phyloP scores from a whole-genome alignment of 495 filamentous ascomycete species.

The Cairneyella variabilis region DNA sequence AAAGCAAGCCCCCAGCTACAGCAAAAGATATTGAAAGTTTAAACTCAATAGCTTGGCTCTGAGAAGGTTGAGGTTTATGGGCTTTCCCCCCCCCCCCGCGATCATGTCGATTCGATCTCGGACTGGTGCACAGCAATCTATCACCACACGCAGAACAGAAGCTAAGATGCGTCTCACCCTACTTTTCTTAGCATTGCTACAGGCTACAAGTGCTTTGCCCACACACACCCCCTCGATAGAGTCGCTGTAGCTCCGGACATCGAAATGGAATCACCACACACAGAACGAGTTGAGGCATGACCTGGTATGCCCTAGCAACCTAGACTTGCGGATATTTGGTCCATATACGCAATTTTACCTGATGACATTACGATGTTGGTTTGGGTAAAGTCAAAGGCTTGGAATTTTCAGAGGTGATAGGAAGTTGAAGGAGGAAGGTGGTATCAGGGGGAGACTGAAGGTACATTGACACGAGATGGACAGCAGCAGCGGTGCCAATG shows the following conservation, averaged over 20 bases:
- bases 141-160: conserved; percentile 9
- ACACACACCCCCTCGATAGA: conserved; percentile 7
- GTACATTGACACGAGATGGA: conserved; percentile 18
- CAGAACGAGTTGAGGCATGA: conserved; percentile 12
- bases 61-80: no score
- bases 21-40: no score
- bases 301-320: conserved; percentile 3
- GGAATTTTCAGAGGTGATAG: conserved; percentile 4
- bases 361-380: conserved; percentile 14
- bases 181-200: conserved; percentile 2
- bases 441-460: conserved; percentile 4
- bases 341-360: conserved; percentile 6
- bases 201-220: conserved; percentile 1
- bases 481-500: conserved; percentile 19
- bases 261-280: conserved; percentile 10
- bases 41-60: no score
- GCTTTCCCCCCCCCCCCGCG: no score
- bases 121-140: conserved; percentile 3
- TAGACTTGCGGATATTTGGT: conserved; percentile 12
- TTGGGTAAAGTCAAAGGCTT: conserved; percentile 12
- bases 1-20: no score
- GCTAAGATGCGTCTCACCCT: not conserved
- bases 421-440: conserved; percentile 5
- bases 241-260: conserved; percentile 1
- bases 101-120: conserved; percentile 2